Evolutionary conservation across 2,329 filamentous ascomycete species (phyloP), one percentile per base, ranked within the genome.

Genomic region (Grosmannia clavigera): DNA sequence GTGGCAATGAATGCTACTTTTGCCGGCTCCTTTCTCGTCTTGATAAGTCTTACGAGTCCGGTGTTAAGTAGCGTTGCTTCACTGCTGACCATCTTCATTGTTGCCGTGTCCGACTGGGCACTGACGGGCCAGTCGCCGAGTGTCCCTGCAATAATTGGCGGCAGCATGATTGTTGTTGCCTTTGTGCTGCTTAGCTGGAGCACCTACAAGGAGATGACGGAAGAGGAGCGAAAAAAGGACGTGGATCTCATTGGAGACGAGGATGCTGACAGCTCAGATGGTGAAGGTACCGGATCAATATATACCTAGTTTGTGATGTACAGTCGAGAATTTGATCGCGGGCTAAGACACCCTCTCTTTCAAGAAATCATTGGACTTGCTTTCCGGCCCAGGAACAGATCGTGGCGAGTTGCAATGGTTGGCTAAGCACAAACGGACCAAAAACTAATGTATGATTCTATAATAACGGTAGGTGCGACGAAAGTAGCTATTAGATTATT

Each of bases 21-120:
- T 70, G 94, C 91, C 12, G 94, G 94, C 29, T 90, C 86, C 25
- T 97, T 97, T 77, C 80, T 97, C 9, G 88, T 96, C 40, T 81
- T 99, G 58, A 97, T 99, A 68, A 91, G 86, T 19, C 80, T 99
- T 33, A 99, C 94, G 0, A 92, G 87, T 22, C 94, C 94, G 0
- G 94, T 99, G 3, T 78, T 99, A 5, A 92, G 87, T 61, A 95
- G 88, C 22, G 94, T 99, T 12, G 94, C 94, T 0, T 90, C 92
- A 2, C 81, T 99, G 35, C 78, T 99, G 55, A 99, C 94, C 27
- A 99, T 99, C 65, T 97, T 99, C 78, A 83, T 97, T 62, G 94
- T 99, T 7, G 94, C 92, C 0, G 77, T 97, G 35, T 89, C 89
- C 60, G 94, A 99, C 73, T 95, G 94, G 84, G 70, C 92, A 60